A percentile compares a stretch with the other conserved stretches of the same genome.
Conservation (phyloP, 2,329 filamentous ascomycete genomes). For the Ophiosphaerella herpotricha region DNA sequence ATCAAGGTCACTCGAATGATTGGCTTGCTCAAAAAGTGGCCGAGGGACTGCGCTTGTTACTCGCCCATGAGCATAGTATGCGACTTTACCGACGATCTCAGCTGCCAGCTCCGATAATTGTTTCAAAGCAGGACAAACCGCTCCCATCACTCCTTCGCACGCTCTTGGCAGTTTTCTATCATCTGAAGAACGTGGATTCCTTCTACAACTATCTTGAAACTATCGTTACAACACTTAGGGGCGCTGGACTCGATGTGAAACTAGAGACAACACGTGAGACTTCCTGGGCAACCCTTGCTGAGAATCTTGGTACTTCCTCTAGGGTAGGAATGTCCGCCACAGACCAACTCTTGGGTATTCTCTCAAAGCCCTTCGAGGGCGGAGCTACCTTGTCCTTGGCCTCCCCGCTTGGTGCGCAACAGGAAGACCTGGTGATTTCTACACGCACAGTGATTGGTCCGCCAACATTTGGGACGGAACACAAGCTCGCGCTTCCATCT, state of each 20-base stretch:
- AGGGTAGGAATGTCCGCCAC: conserved; percentile 34
- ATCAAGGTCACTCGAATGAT: conserved; percentile 37
- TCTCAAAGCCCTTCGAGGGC: conserved; percentile 37
- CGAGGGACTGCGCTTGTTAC: conserved; percentile 72
- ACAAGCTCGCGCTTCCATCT: conserved; percentile 38
- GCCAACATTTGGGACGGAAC: conserved; percentile 43
- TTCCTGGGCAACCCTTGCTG: conserved; percentile 33
- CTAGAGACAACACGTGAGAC: conserved; percentile 31
- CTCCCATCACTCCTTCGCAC: conserved; percentile 65
- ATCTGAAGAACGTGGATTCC: conserved; percentile 47
- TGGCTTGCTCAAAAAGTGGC: conserved; percentile 67
- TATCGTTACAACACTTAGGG: conserved; percentile 24
- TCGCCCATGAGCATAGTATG: conserved; percentile 78
- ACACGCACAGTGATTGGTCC: conserved; percentile 41
- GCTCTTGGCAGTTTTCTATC: conserved; percentile 59
- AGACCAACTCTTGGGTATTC: conserved; percentile 37
- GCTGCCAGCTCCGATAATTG: conserved; percentile 61
- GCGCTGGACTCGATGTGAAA: conserved; percentile 37
- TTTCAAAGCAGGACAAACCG: conserved; percentile 54
- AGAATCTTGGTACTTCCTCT: conserved; percentile 32
- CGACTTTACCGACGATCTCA: conserved; percentile 72
- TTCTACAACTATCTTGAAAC: conserved; percentile 42
- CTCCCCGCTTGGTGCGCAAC: conserved; percentile 17
- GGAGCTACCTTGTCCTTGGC: conserved; percentile 34
- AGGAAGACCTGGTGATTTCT: conserved; percentile 29